Base-by-base conservation (phyloP, 352 stramenopile species). In the Phytophthora meadii region DNA sequence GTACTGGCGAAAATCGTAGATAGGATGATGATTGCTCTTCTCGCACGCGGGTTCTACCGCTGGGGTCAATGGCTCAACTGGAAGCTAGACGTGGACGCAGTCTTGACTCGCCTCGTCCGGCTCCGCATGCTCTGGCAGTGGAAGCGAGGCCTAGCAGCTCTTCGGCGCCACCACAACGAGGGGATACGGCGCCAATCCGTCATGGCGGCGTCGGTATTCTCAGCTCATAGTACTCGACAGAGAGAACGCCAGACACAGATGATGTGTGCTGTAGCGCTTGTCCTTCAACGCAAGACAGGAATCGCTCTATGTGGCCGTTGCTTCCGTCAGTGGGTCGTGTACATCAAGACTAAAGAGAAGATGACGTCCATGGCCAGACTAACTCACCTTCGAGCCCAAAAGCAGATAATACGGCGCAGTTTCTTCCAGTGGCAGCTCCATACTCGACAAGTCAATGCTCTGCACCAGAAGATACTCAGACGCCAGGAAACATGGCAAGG, bases 171-270 rank as follows among this genome's bases (percentile, higher is more conserved):
- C 30, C 61, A 68, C 0, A 62, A 74, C 15, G 56, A 65, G 15
- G 57, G 12, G 0, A 53, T 63, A 44, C 76, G 72, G 24, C 64
- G 60, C 15, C 74, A 84, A 49, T 85, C 71, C 5, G 65, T 85
- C 53, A 53, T 76, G 44, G 47, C 70, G 12, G 68, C 65, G 10
- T 48, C 46, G 5, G 46, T 69, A 10, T 46, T 82, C 42, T 73
- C 61, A 2, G 61, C 62, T 0, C 71, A 88, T 36, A 70, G 60
- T 19, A 50, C 70, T 19, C 63, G 81, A 14, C 39, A 70, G 27
- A 60, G 66, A 54, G 70, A 77, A n/a, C 76, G 69, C 27, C 57
- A 81, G 17, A 45, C 48, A n/a, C 54, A 79, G 30, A 30, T 66
- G 36, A 56, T 77, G 32, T 61, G 65, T 10, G 54, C 30, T 25